These are phyloP conservation scores for Penicillium antarcticum DNA, from an alignment of 495 filamentous ascomycete genomes.

Conservation along the genomic window DNA sequence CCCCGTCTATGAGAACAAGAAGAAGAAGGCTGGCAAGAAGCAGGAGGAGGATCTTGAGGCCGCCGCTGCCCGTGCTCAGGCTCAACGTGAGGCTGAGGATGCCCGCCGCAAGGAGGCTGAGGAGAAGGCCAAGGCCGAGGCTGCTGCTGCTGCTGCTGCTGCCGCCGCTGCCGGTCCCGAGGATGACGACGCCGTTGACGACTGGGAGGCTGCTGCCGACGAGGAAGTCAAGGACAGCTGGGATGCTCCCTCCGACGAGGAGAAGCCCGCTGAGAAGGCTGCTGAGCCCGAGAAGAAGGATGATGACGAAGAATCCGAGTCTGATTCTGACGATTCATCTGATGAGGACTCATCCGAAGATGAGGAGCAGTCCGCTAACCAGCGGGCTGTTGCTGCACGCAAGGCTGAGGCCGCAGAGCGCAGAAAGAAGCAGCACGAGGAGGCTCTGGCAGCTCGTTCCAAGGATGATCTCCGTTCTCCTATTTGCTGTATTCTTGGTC, in stretches of 20 bases:
- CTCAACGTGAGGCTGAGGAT: conserved; percentile 62
- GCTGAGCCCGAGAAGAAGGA: conserved; percentile 28
- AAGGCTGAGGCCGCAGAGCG: conserved; percentile 92
- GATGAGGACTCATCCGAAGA: conserved; percentile 60
- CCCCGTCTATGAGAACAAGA: conserved; percentile 65
- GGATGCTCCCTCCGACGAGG: conserved; percentile 80
- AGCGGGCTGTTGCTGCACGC: conserved; percentile 64
- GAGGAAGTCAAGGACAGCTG: conserved; percentile 87
- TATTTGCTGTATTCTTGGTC: conserved; percentile 99
- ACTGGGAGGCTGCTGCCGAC: conserved; percentile 86
- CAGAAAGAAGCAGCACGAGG: conserved; percentile 83
- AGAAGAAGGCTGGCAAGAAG: conserved; percentile 73
- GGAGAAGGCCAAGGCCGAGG: conserved; percentile 61
- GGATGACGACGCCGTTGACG: conserved; percentile 65
- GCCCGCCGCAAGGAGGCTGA: conserved; percentile 64
- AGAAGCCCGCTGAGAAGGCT: conserved; percentile 33
- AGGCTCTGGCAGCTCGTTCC: conserved; percentile 85
- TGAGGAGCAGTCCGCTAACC: conserved; percentile 64
- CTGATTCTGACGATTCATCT: conserved; percentile 48
- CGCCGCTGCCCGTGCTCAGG: conserved; percentile 57
- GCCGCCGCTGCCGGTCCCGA: conserved; percentile 53
- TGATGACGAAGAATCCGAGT: conserved; percentile 30
- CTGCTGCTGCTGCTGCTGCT: conserved; percentile 53
- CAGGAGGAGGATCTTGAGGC: conserved; percentile 70
- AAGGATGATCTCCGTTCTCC: conserved; percentile 94